Percentiles rank a stretch among this genome's conserved stretches.
Conservation (phyloP, 2,329 filamentous ascomycete genomes). For the Diplodia sapinea region DNA sequence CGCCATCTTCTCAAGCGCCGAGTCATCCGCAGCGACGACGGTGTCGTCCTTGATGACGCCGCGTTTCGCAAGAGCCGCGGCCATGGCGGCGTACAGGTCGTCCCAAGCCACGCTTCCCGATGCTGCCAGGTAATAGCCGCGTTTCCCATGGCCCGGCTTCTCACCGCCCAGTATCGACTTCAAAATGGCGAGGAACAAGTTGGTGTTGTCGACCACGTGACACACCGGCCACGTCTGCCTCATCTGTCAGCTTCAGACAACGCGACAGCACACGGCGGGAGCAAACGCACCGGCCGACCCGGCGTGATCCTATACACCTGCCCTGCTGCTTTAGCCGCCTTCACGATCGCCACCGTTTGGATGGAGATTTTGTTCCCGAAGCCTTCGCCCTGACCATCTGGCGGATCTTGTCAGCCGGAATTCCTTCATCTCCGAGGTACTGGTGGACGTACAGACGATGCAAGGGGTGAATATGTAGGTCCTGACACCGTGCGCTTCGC, state of each 20-base stretch:
- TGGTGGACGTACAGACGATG: slow-evolving; percentile 52
- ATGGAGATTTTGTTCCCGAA: slow-evolving; percentile 60
- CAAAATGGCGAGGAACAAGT: slow-evolving; percentile 55
- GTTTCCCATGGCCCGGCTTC: slow-evolving; percentile 49
- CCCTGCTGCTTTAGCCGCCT: slow-evolving; percentile 50
- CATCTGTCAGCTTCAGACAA: not conserved
- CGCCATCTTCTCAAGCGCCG: slow-evolving; percentile 51
- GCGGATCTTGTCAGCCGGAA: not conserved
- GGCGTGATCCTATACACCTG: slow-evolving; percentile 53
- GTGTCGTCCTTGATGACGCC: slow-evolving; percentile 47
- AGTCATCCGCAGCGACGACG: slow-evolving; percentile 47
- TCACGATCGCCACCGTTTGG: slow-evolving; percentile 57
- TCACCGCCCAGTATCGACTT: slow-evolving; percentile 51
- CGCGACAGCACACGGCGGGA: not conserved
- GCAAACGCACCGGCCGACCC: slow-evolving; percentile 43
- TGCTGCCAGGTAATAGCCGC: slow-evolving; percentile 59
- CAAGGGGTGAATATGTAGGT: slow-evolving; percentile 62
- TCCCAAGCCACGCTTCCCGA: slow-evolving; percentile 58
- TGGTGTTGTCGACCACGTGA: slow-evolving; percentile 56
- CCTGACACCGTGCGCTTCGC: slow-evolving; percentile 51
- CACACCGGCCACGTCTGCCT: slow-evolving; percentile 60
- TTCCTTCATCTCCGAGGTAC: not conserved
- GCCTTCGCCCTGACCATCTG: slow-evolving; percentile 53
- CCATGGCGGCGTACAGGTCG: slow-evolving; percentile 58
- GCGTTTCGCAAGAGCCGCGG: slow-evolving; percentile 49